phyloP scores from a whole-genome alignment of 2,329 filamentous ascomycete genomes.

The Graphilbum fragrans region DNA sequence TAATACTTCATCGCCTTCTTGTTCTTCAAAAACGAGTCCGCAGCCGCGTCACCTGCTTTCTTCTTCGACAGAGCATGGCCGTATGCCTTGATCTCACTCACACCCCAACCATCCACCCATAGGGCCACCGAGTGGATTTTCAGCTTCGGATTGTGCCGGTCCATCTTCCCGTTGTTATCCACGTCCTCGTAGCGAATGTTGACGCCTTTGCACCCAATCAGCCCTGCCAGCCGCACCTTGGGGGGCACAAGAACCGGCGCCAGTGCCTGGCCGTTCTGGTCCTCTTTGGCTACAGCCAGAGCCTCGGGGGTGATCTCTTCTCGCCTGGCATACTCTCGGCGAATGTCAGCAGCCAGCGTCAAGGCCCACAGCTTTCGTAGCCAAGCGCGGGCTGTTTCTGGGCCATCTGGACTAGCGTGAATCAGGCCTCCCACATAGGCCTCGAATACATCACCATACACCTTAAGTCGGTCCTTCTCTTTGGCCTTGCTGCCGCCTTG shows the following conservation, averaged over 20 bases:
- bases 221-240: slow-evolving; percentile 40
- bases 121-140: slow-evolving; percentile 51
- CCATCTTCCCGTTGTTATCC: slow-evolving; percentile 36
- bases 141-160: slow-evolving; percentile 35
- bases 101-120: slow-evolving; percentile 58
- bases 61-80: slow-evolving; percentile 56
- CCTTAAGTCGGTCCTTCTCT: slow-evolving; percentile 52
- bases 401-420: slow-evolving; percentile 53
- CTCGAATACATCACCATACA: slow-evolving; percentile 80
- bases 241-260: slow-evolving; percentile 13
- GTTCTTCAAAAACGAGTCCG: slow-evolving; percentile 49
- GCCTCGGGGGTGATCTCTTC: slow-evolving; percentile 3
- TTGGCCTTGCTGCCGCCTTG: slow-evolving; percentile 25
- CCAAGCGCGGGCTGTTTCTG: slow-evolving; percentile 53
- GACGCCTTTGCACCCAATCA: slow-evolving; percentile 44
- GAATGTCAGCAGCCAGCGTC: slow-evolving; percentile 45
- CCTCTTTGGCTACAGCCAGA: background rate
- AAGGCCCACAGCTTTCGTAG: slow-evolving; percentile 62
- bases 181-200: slow-evolving; percentile 50
- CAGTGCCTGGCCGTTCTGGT: background rate
- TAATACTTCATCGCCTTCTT: slow-evolving; percentile 48
- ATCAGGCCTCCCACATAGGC: slow-evolving; percentile 76
- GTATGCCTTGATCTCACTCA: slow-evolving; percentile 46
- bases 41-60: slow-evolving; percentile 57
- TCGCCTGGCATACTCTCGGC: slow-evolving; percentile 23